phyloP scores from a whole-genome alignment of 2,329 filamentous ascomycete genomes.

The Eutypella sp. region DNA sequence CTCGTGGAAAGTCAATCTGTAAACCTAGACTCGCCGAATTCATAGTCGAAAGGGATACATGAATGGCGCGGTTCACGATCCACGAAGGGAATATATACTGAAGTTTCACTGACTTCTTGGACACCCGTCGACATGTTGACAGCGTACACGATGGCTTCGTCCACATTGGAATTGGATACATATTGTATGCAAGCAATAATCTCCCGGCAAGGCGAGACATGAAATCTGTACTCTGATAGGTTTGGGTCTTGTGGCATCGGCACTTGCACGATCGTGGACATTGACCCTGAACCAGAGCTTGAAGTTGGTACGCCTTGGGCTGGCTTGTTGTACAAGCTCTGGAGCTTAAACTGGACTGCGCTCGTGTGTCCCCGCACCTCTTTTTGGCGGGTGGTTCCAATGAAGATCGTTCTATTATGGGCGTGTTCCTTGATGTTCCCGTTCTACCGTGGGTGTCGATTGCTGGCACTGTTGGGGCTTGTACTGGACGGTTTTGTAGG shows the following conservation, averaged over 20 bases:
- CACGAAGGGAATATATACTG: background rate
- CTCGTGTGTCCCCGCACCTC: background rate
- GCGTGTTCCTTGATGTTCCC: background rate
- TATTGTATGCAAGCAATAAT: background rate
- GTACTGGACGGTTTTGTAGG: background rate
- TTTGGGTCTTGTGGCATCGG: background rate
- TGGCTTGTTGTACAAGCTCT: background rate
- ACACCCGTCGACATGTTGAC: background rate
- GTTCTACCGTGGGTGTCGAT: background rate
- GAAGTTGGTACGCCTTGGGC: background rate
- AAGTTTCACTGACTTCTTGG: background rate
- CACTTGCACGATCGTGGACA: background rate
- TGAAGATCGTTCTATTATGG: background rate
- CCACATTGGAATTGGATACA: background rate
- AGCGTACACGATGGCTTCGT: background rate
- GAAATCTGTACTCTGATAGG: background rate
- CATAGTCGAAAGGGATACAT: background rate
- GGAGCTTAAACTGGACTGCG: background rate
- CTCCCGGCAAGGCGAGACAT: background rate
- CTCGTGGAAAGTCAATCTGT: background rate
- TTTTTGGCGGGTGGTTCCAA: background rate
- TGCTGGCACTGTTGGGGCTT: background rate
- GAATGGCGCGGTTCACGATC: background rate
- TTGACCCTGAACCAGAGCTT: background rate
- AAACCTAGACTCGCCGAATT: background rate